Evolutionary conservation across 2,329 filamentous ascomycete genomes (phyloP), one percentile per base, ranked within the genome.

Genomic region (Xenoacremonium recifei): DNA sequence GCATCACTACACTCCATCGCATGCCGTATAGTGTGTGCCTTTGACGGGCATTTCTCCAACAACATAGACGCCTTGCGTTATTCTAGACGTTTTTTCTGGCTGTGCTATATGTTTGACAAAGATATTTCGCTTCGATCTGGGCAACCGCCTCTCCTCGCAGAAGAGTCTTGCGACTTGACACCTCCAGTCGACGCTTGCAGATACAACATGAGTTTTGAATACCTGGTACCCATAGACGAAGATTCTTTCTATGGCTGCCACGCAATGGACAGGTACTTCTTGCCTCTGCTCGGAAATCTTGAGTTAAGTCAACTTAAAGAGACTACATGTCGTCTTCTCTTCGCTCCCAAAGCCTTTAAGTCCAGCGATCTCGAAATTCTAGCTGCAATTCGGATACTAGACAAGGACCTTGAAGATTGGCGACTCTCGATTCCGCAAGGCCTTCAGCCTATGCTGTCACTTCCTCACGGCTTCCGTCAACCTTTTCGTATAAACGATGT

Each of bases 91-190:
- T 36, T 62, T 2, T 61, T 62, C 40, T 59, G 57, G 56, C 27
- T 61, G 2, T 58, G 51, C 36, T 62, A 62, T 29, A 34, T 49
- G 3, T 20, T 50, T 2, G 60, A 63, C 37, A 62, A 62, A 34
- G 53, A 62, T 4, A 38, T 53, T 6, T 40, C 55, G 2, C 43
- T 62, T 2, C 50, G 53, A 3, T 45, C 46, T 1, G 57, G 57
- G 4, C 37, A 45, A 2, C 55, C 52, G 2, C 58, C 60, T 1
- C 15, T 55, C 1, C 40, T 62, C 3, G 56, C 62, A 1, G 72
- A 76, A 37, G 71, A 75, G 5, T 69, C 74, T 39, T 78, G 74
- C 48, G 73, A 78, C 48, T 56, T 79, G n/a, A 69, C 68, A 0
- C 55, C 73, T 1, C 73, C 72, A 1, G 53, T 59, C 13, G 35